These are phyloP conservation scores for Limnanthes douglasii DNA, from an alignment of 345 rosid genomes.

Conservation along the genomic window DNA sequence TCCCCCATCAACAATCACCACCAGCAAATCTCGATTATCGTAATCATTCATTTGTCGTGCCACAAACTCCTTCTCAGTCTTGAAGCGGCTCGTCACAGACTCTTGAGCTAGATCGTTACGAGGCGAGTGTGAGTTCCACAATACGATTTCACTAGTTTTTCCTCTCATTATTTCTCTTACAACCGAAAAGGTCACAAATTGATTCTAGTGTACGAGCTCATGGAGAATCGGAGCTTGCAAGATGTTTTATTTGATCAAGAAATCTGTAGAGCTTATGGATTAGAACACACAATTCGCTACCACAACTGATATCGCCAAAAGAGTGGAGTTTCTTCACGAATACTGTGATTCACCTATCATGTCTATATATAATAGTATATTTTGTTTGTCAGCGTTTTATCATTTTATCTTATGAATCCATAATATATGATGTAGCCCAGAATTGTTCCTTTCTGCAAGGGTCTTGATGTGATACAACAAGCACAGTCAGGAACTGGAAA, in stretches of 20 bases:
- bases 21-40: constrained; percentile 51
- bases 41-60: constrained; percentile 67
- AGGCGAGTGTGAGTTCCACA: constrained; percentile 72
- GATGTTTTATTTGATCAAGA: constrained; percentile 54
- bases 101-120: constrained; percentile 36
- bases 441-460: no score
- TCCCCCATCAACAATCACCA: constrained; percentile 39
- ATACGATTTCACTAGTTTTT: constrained; percentile 59
- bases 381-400: no score
- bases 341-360: constrained; percentile 36
- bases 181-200: constrained; percentile 36
- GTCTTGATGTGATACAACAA: no score
- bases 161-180: constrained; percentile 34
- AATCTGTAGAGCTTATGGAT: constrained; percentile 56
- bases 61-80: constrained; percentile 51
- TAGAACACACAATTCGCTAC: constrained; percentile 33
- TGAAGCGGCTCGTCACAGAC: constrained; percentile 68
- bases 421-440: no score
- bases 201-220: constrained; percentile 49
- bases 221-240: constrained; percentile 63
- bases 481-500: no score
- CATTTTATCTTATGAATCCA: no score
- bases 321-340: constrained; percentile 67
- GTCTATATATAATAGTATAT: no score
- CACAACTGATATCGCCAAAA: constrained; percentile 52